Evolutionary conservation across 1,139 yeast species (phyloP), one percentile per base, ranked within the genome.

Genomic region (Casaregolazyma suthepensis): DNA sequence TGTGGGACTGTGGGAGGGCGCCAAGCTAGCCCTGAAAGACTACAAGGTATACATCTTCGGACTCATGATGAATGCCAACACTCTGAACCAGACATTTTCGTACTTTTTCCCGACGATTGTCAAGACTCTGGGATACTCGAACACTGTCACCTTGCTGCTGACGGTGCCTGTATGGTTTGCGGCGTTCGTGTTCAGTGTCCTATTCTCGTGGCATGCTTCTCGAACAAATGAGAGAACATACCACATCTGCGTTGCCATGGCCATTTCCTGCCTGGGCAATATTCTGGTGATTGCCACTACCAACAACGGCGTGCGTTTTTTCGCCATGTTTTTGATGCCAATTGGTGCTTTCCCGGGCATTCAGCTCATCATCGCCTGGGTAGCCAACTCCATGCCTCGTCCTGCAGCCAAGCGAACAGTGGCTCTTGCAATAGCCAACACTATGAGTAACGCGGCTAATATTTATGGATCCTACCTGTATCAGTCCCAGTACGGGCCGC

Each of bases 371-470:
- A 53, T 67, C 42, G 56, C 66, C 18, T 67, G 71, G 71, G 59
- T 60, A 12, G 65, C 63, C 45, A 67, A 68, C 54, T 26, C 31
- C 12, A 67, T 67, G 56, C 70, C 66, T 45, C 66, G 68, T 9
- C 58, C 66, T 13, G 70, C 66, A 46, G 54, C 67, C 9, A 59
- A 61, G 23, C 59, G 67, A 47, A 67, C 67, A 23, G 60, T 61
- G 22, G 69, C 67, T 9, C 61, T 59, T 51, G 63, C 65, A 23
- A 48, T 67, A 51, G 52, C 67, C 29, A 66, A 67, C 53, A 55
- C 64, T 13, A 56, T 66, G 35, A 70, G 71, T 26, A 68, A 67
- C 52, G 65, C 68, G 40, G 70, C 69, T 12, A 68, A 71, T 12
- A 49, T 67, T 31, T 58, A 68, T 2, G 71, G 71, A 3, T 66